These are phyloP conservation scores for Allium sativum DNA, from an alignment of 106 monocot genomes.

Conservation along the genomic window DNA sequence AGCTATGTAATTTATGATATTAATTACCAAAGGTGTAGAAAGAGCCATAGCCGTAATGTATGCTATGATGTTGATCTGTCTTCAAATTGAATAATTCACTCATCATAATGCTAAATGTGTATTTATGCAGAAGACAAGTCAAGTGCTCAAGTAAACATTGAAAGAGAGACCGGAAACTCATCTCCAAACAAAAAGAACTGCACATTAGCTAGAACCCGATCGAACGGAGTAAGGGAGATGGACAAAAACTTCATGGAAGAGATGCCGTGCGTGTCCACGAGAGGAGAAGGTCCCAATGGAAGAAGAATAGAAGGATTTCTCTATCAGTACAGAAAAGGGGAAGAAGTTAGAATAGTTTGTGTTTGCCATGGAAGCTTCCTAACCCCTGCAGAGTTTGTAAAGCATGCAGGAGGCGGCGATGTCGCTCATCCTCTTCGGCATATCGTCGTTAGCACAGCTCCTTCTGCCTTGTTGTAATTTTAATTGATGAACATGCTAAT, in stretches of 20 bases:
- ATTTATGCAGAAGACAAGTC: background rate
- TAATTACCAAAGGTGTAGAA: background rate
- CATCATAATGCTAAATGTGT: background rate
- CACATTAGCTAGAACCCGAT: background rate
- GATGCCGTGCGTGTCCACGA: slow-evolving; percentile 41
- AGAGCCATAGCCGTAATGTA: slow-evolving; percentile 1
- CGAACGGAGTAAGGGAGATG: slow-evolving; percentile 12
- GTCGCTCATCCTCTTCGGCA: slow-evolving; percentile 32
- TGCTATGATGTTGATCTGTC: background rate
- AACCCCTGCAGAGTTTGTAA: slow-evolving; percentile 39
- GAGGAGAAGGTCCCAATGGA: slow-evolving; percentile 26
- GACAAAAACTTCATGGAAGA: slow-evolving; percentile 29
- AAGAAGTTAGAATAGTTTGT: slow-evolving; percentile 36
- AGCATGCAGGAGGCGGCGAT: slow-evolving; percentile 41
- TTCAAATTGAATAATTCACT: background rate
- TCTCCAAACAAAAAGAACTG: background rate
- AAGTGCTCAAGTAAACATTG: background rate
- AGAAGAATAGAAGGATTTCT: slow-evolving; percentile 39
- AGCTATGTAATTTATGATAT: background rate
- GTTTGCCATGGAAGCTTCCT: slow-evolving; percentile 45
- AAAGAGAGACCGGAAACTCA: slow-evolving; percentile 1
- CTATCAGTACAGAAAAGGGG: slow-evolving; percentile 32
- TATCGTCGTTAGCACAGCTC: slow-evolving; percentile 21
- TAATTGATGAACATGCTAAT: background rate
- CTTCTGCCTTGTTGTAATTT: slow-evolving; percentile 4